These are phyloP conservation scores for Kwoniella sp. DNA, from an alignment of 768 basidiomycete genomes.

Conservation along the genomic window DNA sequence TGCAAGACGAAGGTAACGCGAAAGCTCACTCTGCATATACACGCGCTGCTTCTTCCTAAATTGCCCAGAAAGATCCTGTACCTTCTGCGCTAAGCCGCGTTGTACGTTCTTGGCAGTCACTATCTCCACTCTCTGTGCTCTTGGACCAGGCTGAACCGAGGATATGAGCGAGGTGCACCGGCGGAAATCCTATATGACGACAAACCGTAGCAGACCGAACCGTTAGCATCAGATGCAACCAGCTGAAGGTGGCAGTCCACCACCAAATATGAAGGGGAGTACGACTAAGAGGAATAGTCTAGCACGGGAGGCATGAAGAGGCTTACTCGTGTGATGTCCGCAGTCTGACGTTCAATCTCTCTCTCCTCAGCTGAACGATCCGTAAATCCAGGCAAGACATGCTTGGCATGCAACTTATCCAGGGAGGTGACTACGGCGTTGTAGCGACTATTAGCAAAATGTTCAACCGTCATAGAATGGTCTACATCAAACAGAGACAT, in stretches of 20 bases:
- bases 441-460: no score
- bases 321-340: slow-evolving; percentile 81
- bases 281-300: no score
- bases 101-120: slow-evolving; percentile 90
- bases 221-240: no score
- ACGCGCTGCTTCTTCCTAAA: slow-evolving; percentile 98
- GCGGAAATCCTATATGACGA: slow-evolving; percentile 65
- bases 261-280: no score
- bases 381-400: slow-evolving; percentile 91
- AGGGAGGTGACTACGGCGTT: slow-evolving; percentile 69
- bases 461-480: no score
- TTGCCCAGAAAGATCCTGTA: slow-evolving; percentile 85
- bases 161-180: slow-evolving; percentile 67
- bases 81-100: slow-evolving; percentile 89
- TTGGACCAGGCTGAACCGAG: slow-evolving; percentile 61
- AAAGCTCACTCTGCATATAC: slow-evolving; percentile 88
- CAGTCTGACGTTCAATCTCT: slow-evolving; percentile 84
- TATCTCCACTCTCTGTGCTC: slow-evolving; percentile 57
- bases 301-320: background rate
- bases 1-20: no score
- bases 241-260: no score
- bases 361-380: slow-evolving; percentile 91
- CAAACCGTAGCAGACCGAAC: no score
- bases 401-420: slow-evolving; percentile 94
- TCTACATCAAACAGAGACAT: no score